phyloP scores from a whole-genome alignment of 768 basidiomycete genomes.

The Dentipellis sp. region DNA sequence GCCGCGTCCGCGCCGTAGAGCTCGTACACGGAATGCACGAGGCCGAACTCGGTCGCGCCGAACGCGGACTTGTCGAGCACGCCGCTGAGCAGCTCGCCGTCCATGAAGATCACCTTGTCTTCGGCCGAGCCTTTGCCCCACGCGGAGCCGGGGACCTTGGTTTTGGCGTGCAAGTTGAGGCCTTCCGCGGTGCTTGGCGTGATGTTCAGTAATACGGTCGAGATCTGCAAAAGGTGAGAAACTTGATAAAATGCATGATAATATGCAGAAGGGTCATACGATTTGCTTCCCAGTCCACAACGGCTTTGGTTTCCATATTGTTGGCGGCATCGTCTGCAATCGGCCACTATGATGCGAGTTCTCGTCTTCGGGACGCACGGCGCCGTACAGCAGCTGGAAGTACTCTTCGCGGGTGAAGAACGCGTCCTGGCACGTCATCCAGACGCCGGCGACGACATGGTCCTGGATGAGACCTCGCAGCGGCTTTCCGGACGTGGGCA shows the following conservation, averaged over 20 bases:
- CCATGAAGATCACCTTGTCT: conserved; percentile 81
- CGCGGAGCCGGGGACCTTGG: conserved; percentile 80
- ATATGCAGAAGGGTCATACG: conserved; percentile 34
- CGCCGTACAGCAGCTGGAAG: conserved; percentile 91
- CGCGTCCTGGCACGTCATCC: conserved; percentile 94
- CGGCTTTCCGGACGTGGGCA: conserved; percentile 96
- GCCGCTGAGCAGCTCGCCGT: conserved; percentile 90
- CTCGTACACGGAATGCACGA: conserved; percentile 96
- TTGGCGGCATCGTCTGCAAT: conserved; percentile 77
- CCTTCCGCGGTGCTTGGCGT: conserved; percentile 74
- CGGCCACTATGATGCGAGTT: conserved; percentile 43
- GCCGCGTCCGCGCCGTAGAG: conserved; percentile 87
- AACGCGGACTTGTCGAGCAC: conserved; percentile 96
- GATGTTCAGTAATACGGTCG: conserved; percentile 88
- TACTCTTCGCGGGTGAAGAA: conserved; percentile 97
- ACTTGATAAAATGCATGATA: neutral
- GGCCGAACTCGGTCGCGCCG: conserved; percentile 91
- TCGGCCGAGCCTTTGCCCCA: conserved; percentile 79
- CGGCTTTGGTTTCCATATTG: conserved; percentile 85
- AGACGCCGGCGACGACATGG: conserved; percentile 97
- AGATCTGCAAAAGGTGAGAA: conserved; percentile 48
- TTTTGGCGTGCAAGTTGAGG: conserved; percentile 75
- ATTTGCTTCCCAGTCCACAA: conserved; percentile 99
- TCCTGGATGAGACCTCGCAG: conserved; percentile 97
- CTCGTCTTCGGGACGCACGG: conserved; percentile 83